Conservation (phyloP, 441 rosid genomes). For the Macaranga tanarius region DNA sequence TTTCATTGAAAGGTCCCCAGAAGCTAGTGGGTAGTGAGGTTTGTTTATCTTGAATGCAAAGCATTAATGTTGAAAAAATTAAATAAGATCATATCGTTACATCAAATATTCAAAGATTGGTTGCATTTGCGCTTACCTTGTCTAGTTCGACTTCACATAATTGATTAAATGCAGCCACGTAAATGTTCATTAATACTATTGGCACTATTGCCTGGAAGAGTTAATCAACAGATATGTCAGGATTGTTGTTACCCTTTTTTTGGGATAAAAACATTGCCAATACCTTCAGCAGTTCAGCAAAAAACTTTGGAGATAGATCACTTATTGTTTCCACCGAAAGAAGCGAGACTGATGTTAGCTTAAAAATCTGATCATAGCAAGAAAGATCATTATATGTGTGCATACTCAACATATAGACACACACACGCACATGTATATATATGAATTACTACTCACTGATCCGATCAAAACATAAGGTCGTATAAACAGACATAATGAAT, state of each 20-base stretch:
- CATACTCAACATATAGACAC: no score
- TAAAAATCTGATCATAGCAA: constrained; percentile 25
- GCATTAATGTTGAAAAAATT: no score
- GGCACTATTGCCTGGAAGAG: constrained; percentile 33
- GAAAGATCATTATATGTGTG: no score
- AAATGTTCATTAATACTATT: constrained; percentile 35
- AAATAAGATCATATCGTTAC: no score
- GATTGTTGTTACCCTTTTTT: background rate
- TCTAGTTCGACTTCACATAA: constrained; percentile 37
- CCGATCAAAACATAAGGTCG: no score
- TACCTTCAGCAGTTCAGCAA: constrained; percentile 33
- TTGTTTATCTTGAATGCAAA: constrained; percentile 28
- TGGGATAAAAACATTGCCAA: background rate
- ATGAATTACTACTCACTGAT: no score
- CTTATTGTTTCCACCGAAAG: constrained; percentile 28
- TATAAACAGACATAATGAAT: no score
- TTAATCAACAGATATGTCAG: no score
- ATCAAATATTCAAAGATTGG: no score
- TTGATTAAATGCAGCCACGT: constrained; percentile 39
- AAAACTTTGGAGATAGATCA: constrained; percentile 32
- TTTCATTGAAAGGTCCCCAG: constrained; percentile 30
- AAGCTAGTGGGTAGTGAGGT: constrained; percentile 38
- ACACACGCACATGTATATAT: no score
- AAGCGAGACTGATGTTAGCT: constrained; percentile 36
- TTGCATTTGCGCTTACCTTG: constrained; percentile 24